These are phyloP conservation scores for Pachyrhizus erosus DNA, from an alignment of 306 rosid species.

Conservation along the genomic window DNA sequence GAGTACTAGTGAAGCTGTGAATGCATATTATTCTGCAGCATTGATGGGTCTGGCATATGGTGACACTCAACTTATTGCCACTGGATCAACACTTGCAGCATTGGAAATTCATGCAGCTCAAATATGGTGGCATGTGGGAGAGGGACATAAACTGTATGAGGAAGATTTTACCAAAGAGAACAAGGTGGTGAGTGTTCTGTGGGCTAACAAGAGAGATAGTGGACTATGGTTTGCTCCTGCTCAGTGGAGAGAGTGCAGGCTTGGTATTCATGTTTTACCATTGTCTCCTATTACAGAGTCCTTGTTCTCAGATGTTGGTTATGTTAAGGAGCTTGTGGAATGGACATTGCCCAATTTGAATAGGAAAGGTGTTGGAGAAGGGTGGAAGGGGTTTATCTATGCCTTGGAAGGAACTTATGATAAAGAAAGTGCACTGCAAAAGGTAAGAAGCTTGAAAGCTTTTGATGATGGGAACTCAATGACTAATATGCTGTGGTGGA, in stretches of 20 bases:
- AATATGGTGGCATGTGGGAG: slow-evolving; percentile 86
- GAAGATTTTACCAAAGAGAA: slow-evolving; percentile 67
- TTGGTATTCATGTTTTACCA: slow-evolving; percentile 84
- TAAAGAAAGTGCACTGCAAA: slow-evolving; percentile 57
- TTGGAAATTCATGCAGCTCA: slow-evolving; percentile 79
- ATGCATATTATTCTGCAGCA: slow-evolving; percentile 86
- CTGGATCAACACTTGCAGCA: slow-evolving; percentile 68
- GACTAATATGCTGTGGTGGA: slow-evolving; percentile 86
- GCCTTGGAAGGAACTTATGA: slow-evolving; percentile 79
- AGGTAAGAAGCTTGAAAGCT: slow-evolving; percentile 53
- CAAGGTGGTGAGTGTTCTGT: slow-evolving; percentile 70
- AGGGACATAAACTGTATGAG: slow-evolving; percentile 52
- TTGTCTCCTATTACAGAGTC: slow-evolving; percentile 52
- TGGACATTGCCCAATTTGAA: slow-evolving; percentile 72
- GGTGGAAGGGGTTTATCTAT: slow-evolving; percentile 79
- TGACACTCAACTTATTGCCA: slow-evolving; percentile 70
- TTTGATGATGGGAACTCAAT: slow-evolving; percentile 81
- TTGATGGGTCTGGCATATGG: slow-evolving; percentile 85
- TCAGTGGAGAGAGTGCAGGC: slow-evolving; percentile 78
- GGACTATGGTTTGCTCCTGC: slow-evolving; percentile 89
- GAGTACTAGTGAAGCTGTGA: slow-evolving; percentile 88
- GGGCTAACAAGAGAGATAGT: slow-evolving; percentile 86
- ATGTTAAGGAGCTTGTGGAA: slow-evolving; percentile 70
- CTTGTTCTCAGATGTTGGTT: slow-evolving; percentile 51
- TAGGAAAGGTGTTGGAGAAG: slow-evolving; percentile 68